A percentile compares a stretch with the other conserved stretches of the same genome.
Conservation (phyloP, 306 rosid species). For the cucumber (Cucumis sativus) region DNA sequence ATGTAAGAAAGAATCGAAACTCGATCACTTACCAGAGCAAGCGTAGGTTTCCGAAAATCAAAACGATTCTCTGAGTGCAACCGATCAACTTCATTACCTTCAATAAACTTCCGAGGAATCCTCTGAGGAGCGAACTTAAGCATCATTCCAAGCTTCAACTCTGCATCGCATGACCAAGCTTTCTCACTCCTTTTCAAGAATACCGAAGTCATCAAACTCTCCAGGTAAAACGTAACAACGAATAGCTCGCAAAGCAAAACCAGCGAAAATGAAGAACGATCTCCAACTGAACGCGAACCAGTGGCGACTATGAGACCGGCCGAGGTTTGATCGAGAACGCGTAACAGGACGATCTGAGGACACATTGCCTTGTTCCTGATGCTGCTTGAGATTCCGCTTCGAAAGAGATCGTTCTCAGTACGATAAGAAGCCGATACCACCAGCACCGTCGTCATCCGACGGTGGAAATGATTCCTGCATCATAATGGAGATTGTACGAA, state of each 20-base stretch:
- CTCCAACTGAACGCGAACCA: slow-evolving; percentile 41
- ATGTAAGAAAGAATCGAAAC: slow-evolving; percentile 2
- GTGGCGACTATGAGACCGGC: slow-evolving; percentile 50
- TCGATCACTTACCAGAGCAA: slow-evolving; percentile 69
- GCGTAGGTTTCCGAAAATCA: slow-evolving; percentile 56
- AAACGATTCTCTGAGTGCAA: slow-evolving; percentile 33
- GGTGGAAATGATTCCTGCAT: not conserved
- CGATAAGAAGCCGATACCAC: slow-evolving; percentile 26
- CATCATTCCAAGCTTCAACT: slow-evolving; percentile 45
- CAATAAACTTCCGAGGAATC: slow-evolving; percentile 23
- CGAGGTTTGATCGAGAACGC: slow-evolving; percentile 43
- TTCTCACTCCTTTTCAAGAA: slow-evolving; percentile 40
- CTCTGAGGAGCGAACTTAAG: slow-evolving; percentile 61
- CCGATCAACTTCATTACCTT: slow-evolving; percentile 47
- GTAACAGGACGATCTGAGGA: slow-evolving; percentile 28
- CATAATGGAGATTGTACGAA: not conserved
- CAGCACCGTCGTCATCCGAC: slow-evolving; percentile 11
- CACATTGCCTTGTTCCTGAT: slow-evolving; percentile 14
- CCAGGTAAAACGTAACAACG: slow-evolving; percentile 56
- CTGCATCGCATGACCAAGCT: slow-evolving; percentile 18
- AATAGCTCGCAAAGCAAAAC: slow-evolving; percentile 44
- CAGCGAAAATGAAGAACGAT: slow-evolving; percentile 35
- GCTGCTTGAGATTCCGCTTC: slow-evolving; percentile 48
- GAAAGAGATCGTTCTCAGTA: slow-evolving; percentile 28
- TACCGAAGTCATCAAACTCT: slow-evolving; percentile 60